phyloP scores from a whole-genome alignment of 2,329 filamentous ascomycete species.

The Penicillium sumatraense region DNA sequence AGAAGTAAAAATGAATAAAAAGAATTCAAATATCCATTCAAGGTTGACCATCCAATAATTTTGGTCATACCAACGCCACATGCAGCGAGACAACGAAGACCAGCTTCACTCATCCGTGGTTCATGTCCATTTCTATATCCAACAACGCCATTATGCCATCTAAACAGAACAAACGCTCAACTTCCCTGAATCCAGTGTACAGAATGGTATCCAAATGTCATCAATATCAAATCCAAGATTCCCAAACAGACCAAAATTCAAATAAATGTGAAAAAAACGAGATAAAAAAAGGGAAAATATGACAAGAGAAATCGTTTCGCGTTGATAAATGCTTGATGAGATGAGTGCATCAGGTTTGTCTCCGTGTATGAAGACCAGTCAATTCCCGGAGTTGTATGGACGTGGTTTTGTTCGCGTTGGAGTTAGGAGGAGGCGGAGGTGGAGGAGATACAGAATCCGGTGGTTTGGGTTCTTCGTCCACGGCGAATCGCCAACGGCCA shows the following conservation, averaged over 20 bases:
- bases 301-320: slow-evolving; percentile 5
- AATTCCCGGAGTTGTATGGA: slow-evolving; percentile 26
- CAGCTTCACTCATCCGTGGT: slow-evolving; percentile 3
- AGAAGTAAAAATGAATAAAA: neutral
- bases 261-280: neutral
- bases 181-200: neutral
- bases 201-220: neutral
- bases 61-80: neutral
- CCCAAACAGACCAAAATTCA: no score
- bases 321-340: neutral
- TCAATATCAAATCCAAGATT: neutral
- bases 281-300: neutral
- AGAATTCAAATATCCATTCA: neutral
- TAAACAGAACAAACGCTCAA: neutral
- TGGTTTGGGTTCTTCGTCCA: slow-evolving; percentile 34
- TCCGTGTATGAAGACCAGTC: slow-evolving; percentile 1
- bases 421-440: neutral
- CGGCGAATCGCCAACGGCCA: slow-evolving; percentile 36
- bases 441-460: neutral
- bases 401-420: slow-evolving; percentile 26
- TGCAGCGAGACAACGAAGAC: slow-evolving; percentile 4
- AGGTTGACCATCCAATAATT: neutral
- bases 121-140: neutral
- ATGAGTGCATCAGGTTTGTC: neutral
- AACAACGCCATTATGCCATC: neutral